phyloP scores from a whole-genome alignment of 2,329 filamentous ascomycete species.

The Biscogniauxia sp. region DNA sequence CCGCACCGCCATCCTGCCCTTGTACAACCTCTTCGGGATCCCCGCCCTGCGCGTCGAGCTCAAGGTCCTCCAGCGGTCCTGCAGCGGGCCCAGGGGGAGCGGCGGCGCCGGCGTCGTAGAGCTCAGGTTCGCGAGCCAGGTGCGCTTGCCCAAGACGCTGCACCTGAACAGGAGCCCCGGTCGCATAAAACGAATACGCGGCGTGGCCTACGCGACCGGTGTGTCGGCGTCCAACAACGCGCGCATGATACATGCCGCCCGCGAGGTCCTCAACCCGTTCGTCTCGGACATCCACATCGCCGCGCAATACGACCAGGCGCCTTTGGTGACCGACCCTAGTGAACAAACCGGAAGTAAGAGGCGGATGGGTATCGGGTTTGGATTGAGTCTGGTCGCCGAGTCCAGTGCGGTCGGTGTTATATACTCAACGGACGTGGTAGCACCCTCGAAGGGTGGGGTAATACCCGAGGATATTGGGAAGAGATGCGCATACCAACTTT shows the following conservation, averaged over 20 bases:
- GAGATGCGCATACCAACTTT: slow-evolving; percentile 81
- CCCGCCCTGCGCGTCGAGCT: slow-evolving; percentile 76
- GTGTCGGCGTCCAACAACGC: slow-evolving; percentile 92
- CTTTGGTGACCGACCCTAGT: slow-evolving; percentile 49
- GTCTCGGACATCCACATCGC: slow-evolving; percentile 90
- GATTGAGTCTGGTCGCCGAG: slow-evolving; percentile 86
- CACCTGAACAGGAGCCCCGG: slow-evolving; percentile 81
- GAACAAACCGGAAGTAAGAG: slow-evolving; percentile 56
- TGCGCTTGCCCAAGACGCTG: slow-evolving; percentile 88
- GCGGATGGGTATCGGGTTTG: slow-evolving; percentile 85
- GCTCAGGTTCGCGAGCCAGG: slow-evolving; percentile 87
- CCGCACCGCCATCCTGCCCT: slow-evolving; percentile 84
- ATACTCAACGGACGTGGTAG: slow-evolving; percentile 81
- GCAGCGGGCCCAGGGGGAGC: slow-evolving; percentile 68
- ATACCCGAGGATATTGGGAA: slow-evolving; percentile 89
- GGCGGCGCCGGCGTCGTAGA: slow-evolving; percentile 93
- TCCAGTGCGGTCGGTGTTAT: slow-evolving; percentile 77
- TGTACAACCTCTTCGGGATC: slow-evolving; percentile 90
- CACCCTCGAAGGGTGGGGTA: slow-evolving; percentile 73
- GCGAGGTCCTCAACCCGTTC: slow-evolving; percentile 82
- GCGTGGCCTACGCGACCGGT: slow-evolving; percentile 90
- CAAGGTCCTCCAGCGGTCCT: slow-evolving; percentile 75
- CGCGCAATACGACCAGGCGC: slow-evolving; percentile 69
- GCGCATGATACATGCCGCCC: slow-evolving; percentile 87
- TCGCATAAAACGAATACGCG: slow-evolving; percentile 81